Base-by-base conservation (phyloP, 768 basidiomycete species). In the Auriculariales sp. region DNA sequence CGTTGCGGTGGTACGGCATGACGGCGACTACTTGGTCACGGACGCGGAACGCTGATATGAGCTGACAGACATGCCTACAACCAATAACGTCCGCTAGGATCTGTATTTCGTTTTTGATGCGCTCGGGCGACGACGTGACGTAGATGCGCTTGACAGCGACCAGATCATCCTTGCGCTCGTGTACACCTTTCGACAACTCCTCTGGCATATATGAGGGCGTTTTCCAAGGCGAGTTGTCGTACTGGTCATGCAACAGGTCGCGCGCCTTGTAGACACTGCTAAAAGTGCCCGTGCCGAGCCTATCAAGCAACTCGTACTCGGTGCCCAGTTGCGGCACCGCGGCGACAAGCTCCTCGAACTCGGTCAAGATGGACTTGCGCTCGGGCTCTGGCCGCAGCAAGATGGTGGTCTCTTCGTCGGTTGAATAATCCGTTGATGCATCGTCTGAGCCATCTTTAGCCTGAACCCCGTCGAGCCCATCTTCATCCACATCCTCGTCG, bases 211-310 rank as follows among this genome's bases (percentile, higher is more conserved):
- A n/a, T 36, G 15, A 6, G 6, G 7, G 35, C n/a, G 10, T n/a
- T 15, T 36, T 36, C 87, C 87, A 90, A 11, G 77, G 70, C 3
- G 63, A 55, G 57, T 90, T 88, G 62, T 86, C 74, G 80, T 79
- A 88, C 48, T 84, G 83, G 46, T 72, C 66, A 56, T 88, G 77
- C 58, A 84, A 77, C 14, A 84, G 58, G 63, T 99, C 95, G 54
- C 93, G 64, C 0, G 93, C 95, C 59, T 98, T 95, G 74, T 97
- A 99, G n/a, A 99, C 95, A 9, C 92, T 92, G 0, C 94, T 97
- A 67, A 99, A 99, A 58, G 19, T 47, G 72, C 72, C 72, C 49
- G 93, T 97, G 12, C 95, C 95, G 0, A 99, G 75, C 1, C 93
- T 77, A 66, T 97, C 94, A 30, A 97, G 63, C 30, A 98, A 70